Evolutionary conservation across 257 asterid genomes (phyloP).

Genomic region (Scutellaria baicalensis): DNA sequence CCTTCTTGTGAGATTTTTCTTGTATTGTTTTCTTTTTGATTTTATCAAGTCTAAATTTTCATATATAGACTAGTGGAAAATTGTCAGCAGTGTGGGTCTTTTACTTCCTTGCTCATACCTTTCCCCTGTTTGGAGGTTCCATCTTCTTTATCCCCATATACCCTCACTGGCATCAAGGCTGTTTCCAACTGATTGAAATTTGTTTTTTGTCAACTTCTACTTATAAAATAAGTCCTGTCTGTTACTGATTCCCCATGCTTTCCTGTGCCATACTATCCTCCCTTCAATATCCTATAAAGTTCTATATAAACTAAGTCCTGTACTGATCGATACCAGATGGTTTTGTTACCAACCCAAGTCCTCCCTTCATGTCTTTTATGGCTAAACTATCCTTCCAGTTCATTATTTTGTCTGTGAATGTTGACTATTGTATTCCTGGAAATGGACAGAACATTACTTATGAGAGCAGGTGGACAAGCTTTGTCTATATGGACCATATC

Average conservation of each 20-base stretch:
- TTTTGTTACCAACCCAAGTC: not conserved
- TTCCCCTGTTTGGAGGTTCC: not conserved
- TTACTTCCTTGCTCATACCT: not conserved
- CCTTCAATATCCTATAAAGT: not conserved
- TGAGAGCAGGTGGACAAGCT: not conserved
- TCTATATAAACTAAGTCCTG: too few species aligned
- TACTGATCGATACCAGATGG: not conserved
- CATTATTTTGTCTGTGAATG: not conserved
- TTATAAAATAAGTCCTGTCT: not conserved
- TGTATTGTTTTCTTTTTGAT: not conserved
- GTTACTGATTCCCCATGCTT: not conserved
- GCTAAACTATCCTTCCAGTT: not conserved
- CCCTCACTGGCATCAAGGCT: not conserved
- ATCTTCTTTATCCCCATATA: not conserved
- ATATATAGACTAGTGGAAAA: not conserved
- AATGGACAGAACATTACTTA: conserved; percentile 1
- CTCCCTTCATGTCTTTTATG: not conserved
- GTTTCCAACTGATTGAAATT: not conserved
- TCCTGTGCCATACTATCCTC: not conserved
- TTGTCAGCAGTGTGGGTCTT: not conserved
- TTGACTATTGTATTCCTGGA: not conserved
- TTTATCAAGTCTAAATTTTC: not conserved
- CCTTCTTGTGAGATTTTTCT: not conserved
- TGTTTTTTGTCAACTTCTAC: not conserved
- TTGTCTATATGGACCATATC: not conserved